Evolutionary conservation across 371 early-diverging fungal genomes (phyloP).

Genomic region (Rhizomucor miehei): DNA sequence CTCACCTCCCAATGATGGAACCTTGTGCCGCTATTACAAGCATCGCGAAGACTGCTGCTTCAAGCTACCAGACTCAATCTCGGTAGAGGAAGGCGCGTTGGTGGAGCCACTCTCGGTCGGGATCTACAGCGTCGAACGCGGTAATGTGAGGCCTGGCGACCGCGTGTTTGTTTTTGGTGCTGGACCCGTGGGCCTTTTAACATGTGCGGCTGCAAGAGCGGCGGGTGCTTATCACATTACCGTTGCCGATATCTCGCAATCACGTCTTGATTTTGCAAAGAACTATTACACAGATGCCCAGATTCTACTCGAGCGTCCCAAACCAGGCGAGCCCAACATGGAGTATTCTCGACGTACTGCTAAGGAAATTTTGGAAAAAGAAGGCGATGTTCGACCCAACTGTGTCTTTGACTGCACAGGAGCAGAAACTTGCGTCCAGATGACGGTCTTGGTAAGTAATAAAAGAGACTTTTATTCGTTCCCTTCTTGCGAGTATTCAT

Average conservation of each 20-base stretch:
- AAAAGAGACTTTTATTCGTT: neutral
- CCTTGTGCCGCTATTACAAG: constrained; percentile 38
- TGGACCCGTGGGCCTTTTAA: constrained; percentile 41
- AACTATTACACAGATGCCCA: constrained; percentile 33
- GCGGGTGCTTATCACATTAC: constrained; percentile 44
- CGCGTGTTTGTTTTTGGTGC: constrained; percentile 48
- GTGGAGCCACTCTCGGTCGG: constrained; percentile 45
- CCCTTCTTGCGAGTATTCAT: neutral
- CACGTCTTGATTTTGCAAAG: constrained; percentile 44
- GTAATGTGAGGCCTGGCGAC: constrained; percentile 60
- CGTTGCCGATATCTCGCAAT: constrained; percentile 28
- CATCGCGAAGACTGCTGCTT: constrained; percentile 46
- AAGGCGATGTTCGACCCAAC: constrained; percentile 25
- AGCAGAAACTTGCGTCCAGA: constrained; percentile 52
- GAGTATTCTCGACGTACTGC: constrained; percentile 35
- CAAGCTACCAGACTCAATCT: constrained; percentile 47
- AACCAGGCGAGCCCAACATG: constrained; percentile 32
- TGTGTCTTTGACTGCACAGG: constrained; percentile 52
- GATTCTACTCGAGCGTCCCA: constrained; percentile 25
- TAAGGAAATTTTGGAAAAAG: constrained; percentile 9
- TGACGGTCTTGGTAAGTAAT: constrained; percentile 28
- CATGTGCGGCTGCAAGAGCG: constrained; percentile 48
- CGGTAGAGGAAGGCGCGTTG: constrained; percentile 56
- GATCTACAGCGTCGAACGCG: constrained; percentile 55
- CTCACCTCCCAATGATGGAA: constrained; percentile 50